Evolutionary conservation across 805 yeast species (phyloP).

Genomic region (Ogataea henricii): DNA sequence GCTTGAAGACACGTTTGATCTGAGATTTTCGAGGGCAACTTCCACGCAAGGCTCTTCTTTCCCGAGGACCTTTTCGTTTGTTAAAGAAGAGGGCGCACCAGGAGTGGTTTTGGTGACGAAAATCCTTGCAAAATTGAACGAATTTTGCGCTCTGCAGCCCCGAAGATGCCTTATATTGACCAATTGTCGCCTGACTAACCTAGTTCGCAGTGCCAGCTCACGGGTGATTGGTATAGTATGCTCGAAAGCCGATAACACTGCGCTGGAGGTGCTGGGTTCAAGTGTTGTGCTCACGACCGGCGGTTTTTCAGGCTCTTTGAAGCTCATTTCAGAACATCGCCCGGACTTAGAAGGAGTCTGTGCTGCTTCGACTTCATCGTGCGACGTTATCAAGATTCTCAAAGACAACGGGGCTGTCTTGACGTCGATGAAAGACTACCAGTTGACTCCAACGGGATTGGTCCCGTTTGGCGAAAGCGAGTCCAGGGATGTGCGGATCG

Average conservation of each 20-base stretch:
- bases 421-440: slow-evolving; percentile 59
- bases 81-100: slow-evolving; percentile 40
- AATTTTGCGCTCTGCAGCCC: slow-evolving; percentile 37
- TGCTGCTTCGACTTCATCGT: slow-evolving; percentile 58
- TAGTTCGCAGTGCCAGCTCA: slow-evolving; percentile 30
- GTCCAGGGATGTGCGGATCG: slow-evolving; percentile 3
- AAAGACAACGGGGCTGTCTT: slow-evolving; percentile 50
- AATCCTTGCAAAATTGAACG: slow-evolving; percentile 49
- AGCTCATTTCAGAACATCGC: slow-evolving; percentile 45
- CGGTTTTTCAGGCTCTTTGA: slow-evolving; percentile 54
- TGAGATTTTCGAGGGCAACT: slow-evolving; percentile 39
- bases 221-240: slow-evolving; percentile 28
- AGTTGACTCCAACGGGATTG: slow-evolving; percentile 65
- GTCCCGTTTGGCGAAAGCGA: slow-evolving; percentile 41
- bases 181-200: slow-evolving; percentile 40
- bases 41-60: slow-evolving; percentile 16
- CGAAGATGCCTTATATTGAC: slow-evolving; percentile 35
- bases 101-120: slow-evolving; percentile 61
- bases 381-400: slow-evolving; percentile 58
- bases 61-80: slow-evolving; percentile 18
- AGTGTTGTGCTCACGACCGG: slow-evolving; percentile 67
- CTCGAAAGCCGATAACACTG: slow-evolving; percentile 30
- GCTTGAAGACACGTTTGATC: slow-evolving; percentile 63
- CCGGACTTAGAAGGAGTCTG: slow-evolving; percentile 52
- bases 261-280: slow-evolving; percentile 37